Evolutionary conservation across 768 basidiomycete species (phyloP), one percentile per base, ranked within the genome.

Genomic region (Fibroporia radiculosa): DNA sequence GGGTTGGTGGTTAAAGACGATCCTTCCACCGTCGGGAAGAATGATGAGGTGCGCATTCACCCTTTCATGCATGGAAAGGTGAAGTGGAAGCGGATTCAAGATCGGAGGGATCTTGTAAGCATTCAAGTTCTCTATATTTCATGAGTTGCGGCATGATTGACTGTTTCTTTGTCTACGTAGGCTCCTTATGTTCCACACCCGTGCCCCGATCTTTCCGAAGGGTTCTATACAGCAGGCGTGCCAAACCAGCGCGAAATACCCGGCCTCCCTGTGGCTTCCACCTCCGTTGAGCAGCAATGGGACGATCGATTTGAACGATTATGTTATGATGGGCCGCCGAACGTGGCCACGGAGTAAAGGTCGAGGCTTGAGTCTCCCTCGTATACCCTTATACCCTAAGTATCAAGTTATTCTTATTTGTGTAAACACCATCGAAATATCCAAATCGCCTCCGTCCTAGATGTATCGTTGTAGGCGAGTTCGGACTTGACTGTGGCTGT

Each of bases 21-120:
- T 20, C 6, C n/a, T 25, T 27, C 31, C n/a, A 35, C 28, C 3
- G 29, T 39, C 6, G 25, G 26, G 26, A 32, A 45, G 42, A 59
- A 55, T 19, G 42, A 53, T 2, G 62, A 70, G 19, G 64, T 77
- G 6, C n/a, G n/a, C n/a, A n/a, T n/a, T n/a, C n/a, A n/a, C n/a
- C 59, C 65, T 1, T 81, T 73, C 73, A 52, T 80, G 33, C 48
- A 50, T 4, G 56, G 61, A 5, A 31, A 42, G 18, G 59, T 80
- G 11, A 64, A 73, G 44, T 79, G 76, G 78, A 55, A 55, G 16
- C 68, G 66, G 53, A 67, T n/a, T n/a, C n/a, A 63, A 10, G 53
- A 56, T 1, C 65, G 71, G 31, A 56, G 62, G 26, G 75, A 76
- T 42, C 47, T 70, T 24, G 78, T 79, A 55, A 36, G 75, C 25